Evolutionary conservation across 2,329 filamentous ascomycete species (phyloP), one percentile per base, ranked within the genome.

Genomic region (Botryotinia globosa): DNA sequence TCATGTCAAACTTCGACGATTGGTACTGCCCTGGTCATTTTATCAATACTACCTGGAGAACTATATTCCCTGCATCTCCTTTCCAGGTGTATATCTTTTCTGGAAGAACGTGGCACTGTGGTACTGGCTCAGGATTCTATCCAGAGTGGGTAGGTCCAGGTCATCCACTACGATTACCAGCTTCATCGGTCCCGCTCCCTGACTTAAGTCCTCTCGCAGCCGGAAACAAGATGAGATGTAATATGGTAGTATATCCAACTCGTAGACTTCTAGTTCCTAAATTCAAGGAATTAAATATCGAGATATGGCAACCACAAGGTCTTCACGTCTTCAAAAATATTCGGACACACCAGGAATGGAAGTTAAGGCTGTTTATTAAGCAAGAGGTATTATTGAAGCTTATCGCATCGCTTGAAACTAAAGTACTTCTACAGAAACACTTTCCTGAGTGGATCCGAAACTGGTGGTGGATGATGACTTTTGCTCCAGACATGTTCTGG

Each of bases 391-490:
- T 63, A 14, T 44, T 63, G 6, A 63, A 63, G 39, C 18, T 63
- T 1, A 14, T 63, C 42, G 61, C 39, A 29, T n/a, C n/a, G 25
- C 61, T 63, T 2, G 37, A 44, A 44, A 29, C 39, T 25, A 20
- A 63, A 22, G 39, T 44, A 18, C 61, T 44, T 44, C 39, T 63
- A 29, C 61, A 63, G 0, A 29, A 63, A 8, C 25, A 29, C n/a
- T 63, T 63, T 8, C 39, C 61, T 22, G 39, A 63, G 7, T 63
- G 61, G 61, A 63, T 63, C 9, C 61, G 61, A 16, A 63, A 63
- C 42, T 63, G 61, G 61, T 63, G 61, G 61, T 63, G 61, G 61
- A 63, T 63, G 61, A 63, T 63, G 39, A 63, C 61, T 5, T 63
- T 44, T 44, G n/a, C 39, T 10, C 61, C 39, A 32, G 22, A 44